Conservation (phyloP, 164 flowering plant species). For the Piper betle region DNA sequence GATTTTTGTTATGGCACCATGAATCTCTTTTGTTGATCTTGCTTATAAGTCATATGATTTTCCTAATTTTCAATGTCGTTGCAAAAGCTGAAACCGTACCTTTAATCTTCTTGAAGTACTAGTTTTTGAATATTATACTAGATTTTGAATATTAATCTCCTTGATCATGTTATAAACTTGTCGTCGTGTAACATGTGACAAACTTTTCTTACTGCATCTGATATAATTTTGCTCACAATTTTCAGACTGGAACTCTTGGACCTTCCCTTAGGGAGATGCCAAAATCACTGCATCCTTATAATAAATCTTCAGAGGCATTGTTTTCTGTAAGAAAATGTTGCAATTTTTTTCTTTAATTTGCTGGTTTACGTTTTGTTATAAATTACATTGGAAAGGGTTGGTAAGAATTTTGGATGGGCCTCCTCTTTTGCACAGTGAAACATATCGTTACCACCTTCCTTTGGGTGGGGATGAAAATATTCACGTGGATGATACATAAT, state of each 20-base stretch:
- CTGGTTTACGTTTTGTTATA: background rate
- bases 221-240: conserved; percentile 1
- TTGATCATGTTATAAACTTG: background rate
- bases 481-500: background rate
- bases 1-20: background rate
- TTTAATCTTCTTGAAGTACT: too few relatives aligned
- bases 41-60: background rate
- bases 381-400: too few relatives aligned
- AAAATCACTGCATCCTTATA: conserved; percentile 75
- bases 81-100: background rate
- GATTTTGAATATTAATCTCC: background rate
- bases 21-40: background rate
- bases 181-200: background rate
- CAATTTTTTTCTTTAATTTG: background rate
- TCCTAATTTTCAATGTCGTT: background rate
- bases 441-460: too few relatives aligned
- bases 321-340: conserved; percentile 44
- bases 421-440: too few relatives aligned
- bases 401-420: background rate
- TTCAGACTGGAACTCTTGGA: conserved; percentile 46
- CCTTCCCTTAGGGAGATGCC: conserved; percentile 36
- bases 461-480: background rate
- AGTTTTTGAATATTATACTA: too few relatives aligned
- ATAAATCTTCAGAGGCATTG: conserved; percentile 65
- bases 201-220: background rate